Evolutionary conservation across 495 filamentous ascomycete genomes (phyloP), one percentile per base, ranked within the genome.

Genomic region (Podospora comata): DNA sequence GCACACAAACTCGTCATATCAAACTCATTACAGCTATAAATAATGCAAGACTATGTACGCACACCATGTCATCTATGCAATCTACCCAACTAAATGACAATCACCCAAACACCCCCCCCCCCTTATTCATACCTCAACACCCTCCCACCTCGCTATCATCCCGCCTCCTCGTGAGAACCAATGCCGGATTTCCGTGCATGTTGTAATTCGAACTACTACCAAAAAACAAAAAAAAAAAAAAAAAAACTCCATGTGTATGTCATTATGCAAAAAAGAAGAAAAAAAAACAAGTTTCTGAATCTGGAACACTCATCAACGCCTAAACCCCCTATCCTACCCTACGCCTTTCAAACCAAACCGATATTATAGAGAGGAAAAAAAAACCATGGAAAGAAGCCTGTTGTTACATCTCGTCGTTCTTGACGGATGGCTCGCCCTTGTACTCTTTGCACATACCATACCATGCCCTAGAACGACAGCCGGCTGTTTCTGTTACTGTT

Each of bases 401-500:
- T 18, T 62, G 30, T 69, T 74, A 76, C 69, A 74, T 71, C n/a
- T 74, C 72, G 18, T 71, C 65, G 20, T 61, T 68, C 16, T 55
- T 56, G 9, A 26, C 60, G 11, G 27, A 60, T 0, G 20, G 65
- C 0, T 23, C 66, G 7, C 44, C 68, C 6, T 67, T 74, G 77
- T 79, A 82, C 44, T 82, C 70, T 60, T 76, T 78, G 68, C 82
- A 85, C 67, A 71, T 70, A 2, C 83, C 81, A 32, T 77, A 74
- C 82, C 80, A 84, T 56, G 74, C 75, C 27, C 79, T 72, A 4
- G 74, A 64, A 4, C 78, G 66, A 65, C 81, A 83, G 64, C 68
- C 74, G 0, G 73, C 70, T 26, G 60, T 66, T 27, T 71, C 76
- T 15, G 76, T 70, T 62, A 70, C 70, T 34, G 74, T 64, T 7